Conservation (phyloP, 371 early-diverging fungal genomes). For the Blakeslea trispora region DNA sequence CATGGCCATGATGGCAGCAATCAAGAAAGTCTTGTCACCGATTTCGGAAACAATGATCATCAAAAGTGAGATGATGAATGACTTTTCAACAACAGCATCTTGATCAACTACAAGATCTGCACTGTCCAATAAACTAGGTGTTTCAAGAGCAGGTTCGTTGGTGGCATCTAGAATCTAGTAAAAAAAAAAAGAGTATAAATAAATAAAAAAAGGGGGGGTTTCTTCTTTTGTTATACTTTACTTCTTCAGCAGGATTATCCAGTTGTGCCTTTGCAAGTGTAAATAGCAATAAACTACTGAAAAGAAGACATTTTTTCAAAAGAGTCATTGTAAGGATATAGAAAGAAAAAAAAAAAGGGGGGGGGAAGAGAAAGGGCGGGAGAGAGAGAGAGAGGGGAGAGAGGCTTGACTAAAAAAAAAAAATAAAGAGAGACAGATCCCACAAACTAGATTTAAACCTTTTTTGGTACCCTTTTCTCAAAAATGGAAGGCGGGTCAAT, state of each 20-base stretch:
- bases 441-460: too few species aligned
- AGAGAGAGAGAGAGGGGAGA: too few species aligned
- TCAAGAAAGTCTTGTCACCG: constrained; percentile 97
- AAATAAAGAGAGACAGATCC: too few species aligned
- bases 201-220: neutral
- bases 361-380: neutral
- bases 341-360: neutral
- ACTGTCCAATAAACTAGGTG: neutral
- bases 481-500: neutral
- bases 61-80: constrained; percentile 61
- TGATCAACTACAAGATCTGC: neutral
- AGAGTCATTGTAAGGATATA: neutral
- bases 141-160: neutral
- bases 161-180: constrained; percentile 8
- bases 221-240: neutral
- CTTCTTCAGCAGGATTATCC: constrained; percentile 33
- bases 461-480: neutral
- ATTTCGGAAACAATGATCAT: constrained; percentile 95
- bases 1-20: constrained; percentile 97
- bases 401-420: too few species aligned
- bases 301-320: neutral
- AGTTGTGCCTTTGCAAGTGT: constrained; percentile 17
- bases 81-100: constrained; percentile 26
- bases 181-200: neutral
- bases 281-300: neutral